Evolutionary conservation across 768 basidiomycete species (phyloP).

Genomic region (Boletus bicolor): DNA sequence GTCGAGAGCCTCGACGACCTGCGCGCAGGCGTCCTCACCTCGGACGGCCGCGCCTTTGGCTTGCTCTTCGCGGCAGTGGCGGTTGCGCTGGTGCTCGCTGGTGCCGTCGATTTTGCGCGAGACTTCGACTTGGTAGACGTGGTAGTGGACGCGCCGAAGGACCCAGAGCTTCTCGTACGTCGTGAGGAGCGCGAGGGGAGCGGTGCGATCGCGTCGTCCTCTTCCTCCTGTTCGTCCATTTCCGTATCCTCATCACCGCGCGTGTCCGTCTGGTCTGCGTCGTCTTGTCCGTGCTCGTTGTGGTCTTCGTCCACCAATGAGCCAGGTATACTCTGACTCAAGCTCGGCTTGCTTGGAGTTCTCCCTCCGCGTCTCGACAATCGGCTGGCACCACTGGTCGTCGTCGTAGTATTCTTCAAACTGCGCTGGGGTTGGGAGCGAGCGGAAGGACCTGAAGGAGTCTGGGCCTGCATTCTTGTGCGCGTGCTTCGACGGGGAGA

Average conservation of each 20-base stretch:
- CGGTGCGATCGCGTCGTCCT: conserved; percentile 35
- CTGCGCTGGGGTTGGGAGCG: conserved; percentile 11
- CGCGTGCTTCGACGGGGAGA: conserved; percentile 16
- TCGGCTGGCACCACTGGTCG: background rate
- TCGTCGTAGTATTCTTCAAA: conserved; percentile 1
- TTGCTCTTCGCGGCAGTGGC: conserved; percentile 13
- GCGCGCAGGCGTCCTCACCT: conserved; percentile 28
- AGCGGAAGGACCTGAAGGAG: conserved; percentile 13
- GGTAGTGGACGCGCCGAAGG: conserved; percentile 9
- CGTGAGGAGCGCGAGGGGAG: conserved; percentile 27
- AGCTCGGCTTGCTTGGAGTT: conserved; percentile 7
- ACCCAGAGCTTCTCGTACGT: conserved; percentile 18
- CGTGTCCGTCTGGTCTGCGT: conserved; percentile 25
- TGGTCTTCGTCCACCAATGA: conserved; percentile 40
- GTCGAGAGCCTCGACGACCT: conserved; percentile 40
- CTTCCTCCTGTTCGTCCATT: conserved; percentile 31
- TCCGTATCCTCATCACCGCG: conserved; percentile 20
- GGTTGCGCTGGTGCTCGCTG: background rate
- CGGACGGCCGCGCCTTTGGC: conserved; percentile 15
- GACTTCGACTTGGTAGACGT: conserved; percentile 10
- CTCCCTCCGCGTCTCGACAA: conserved; percentile 1
- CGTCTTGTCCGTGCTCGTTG: conserved; percentile 17
- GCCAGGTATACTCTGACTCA: conserved; percentile 41
- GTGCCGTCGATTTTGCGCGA: background rate
- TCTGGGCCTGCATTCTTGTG: conserved; percentile 6